These are phyloP conservation scores for Trichosporon inkin DNA, from an alignment of 1,284 basidiomycete genomes.

Conservation along the genomic window DNA sequence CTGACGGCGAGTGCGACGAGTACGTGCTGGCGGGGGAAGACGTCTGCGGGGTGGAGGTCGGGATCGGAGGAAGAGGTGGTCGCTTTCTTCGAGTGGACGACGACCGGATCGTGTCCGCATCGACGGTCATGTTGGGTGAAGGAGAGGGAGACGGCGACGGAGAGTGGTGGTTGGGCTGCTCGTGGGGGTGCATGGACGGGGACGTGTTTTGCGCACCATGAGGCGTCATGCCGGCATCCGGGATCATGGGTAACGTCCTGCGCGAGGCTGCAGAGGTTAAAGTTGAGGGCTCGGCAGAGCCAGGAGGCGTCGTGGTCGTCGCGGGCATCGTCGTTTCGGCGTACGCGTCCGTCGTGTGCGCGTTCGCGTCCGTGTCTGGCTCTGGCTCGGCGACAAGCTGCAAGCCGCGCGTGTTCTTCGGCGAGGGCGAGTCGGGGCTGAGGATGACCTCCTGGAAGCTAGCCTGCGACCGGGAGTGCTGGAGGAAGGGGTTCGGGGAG, in stretches of 20 bases:
- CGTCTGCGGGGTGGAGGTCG: not conserved
- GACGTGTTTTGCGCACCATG: conserved; percentile 8
- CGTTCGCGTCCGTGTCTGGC: not conserved
- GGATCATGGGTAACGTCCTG: conserved; percentile 6
- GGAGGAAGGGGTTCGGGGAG: conserved; percentile 14
- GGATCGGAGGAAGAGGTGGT: conserved; percentile 2
- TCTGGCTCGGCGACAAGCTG: conserved; percentile 1
- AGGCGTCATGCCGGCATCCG: conserved; percentile 8
- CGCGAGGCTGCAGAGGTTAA: not conserved
- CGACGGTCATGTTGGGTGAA: not conserved
- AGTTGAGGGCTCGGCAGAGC: not conserved
- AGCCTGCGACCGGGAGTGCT: conserved; percentile 1
- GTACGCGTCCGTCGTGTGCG: not conserved
- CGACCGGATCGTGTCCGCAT: conserved; percentile 6
- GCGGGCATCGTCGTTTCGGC: no score
- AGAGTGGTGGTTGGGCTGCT: not conserved
- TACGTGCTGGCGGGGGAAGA: conserved; percentile 5
- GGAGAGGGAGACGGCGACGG: not conserved
- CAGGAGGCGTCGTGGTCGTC: not conserved
- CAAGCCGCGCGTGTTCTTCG: not conserved
- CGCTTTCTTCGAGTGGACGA: not conserved
- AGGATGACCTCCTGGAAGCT: conserved; percentile 6
- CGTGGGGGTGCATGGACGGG: not conserved
- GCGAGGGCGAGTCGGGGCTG: not conserved
- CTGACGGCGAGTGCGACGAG: not conserved